These are phyloP conservation scores for Metroxylon sagu DNA, from an alignment of 176 grass and related monocot genomes.

Conservation along the genomic window DNA sequence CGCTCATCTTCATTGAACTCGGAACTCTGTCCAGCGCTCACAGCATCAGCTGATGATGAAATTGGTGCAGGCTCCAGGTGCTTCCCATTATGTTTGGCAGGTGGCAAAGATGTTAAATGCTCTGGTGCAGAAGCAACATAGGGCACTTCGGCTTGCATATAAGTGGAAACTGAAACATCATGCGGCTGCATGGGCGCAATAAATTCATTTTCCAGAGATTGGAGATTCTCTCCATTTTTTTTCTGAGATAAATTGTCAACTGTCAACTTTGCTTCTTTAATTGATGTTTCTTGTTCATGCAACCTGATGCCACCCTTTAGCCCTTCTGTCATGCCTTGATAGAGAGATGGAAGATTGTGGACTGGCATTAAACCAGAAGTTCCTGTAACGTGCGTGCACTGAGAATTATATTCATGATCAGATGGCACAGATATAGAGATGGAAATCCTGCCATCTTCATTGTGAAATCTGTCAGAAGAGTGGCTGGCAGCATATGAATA, in stretches of 20 bases:
- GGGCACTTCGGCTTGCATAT: slow-evolving; percentile 26
- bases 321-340: slow-evolving; percentile 27
- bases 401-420: slow-evolving; percentile 47
- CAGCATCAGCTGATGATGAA: slow-evolving; percentile 26
- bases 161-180: slow-evolving; percentile 37
- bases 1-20: slow-evolving; percentile 66
- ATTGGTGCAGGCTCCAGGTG: slow-evolving; percentile 28
- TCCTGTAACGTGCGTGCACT: slow-evolving; percentile 41
- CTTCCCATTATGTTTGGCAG: slow-evolving; percentile 50
- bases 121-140: slow-evolving; percentile 35
- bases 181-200: not conserved
- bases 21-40: slow-evolving; percentile 30
- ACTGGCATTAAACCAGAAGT: slow-evolving; percentile 24
- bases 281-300: not conserved
- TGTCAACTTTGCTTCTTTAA: slow-evolving; percentile 10
- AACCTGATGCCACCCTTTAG: not conserved
- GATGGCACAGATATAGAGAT: slow-evolving; percentile 50
- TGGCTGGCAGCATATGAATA: slow-evolving; percentile 21
- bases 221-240: slow-evolving; percentile 45
- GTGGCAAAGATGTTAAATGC: slow-evolving; percentile 35
- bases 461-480: slow-evolving; percentile 34
- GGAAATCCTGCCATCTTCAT: slow-evolving; percentile 31
- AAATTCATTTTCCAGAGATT: slow-evolving; percentile 35
- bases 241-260: slow-evolving; percentile 10
- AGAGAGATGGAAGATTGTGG: slow-evolving; percentile 34